Evolutionary conservation across 2,329 filamentous ascomycete species (phyloP), one percentile per base, ranked within the genome.

Genomic region (Pezicula carpinea): DNA sequence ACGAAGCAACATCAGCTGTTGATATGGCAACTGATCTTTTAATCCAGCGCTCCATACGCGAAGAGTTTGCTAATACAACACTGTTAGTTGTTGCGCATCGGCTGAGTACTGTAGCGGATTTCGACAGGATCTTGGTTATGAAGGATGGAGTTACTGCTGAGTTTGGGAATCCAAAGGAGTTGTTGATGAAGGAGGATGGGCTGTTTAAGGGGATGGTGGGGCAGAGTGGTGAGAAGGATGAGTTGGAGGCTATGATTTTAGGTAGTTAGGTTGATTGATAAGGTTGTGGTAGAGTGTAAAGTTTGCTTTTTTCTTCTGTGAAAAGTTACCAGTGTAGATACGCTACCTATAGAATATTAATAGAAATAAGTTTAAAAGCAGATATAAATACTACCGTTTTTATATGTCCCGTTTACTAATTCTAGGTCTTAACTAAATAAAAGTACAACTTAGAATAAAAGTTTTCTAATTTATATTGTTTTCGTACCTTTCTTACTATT

Each of bases 1-100:
- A 89, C 62, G 85, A 89, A 66, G 85, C 85, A 1, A 89, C 85
- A 0, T 83, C 79, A 6, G 83, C 85, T 0, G 84, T 89, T 6
- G 85, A 89, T 64, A 87, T 87, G 80, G 70, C 75, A 36, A 89
- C 85, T 0, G 85, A 89, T 60, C 69, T 74, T 3, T 73, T 86
- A 29, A 89, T 89, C 58, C 85, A 89, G 67, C 77, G 80, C 13
- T 80, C 76, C 44, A 87, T 89, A 57, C 77, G 83, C 26, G 79
- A 83, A 58, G 82, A 87, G 62, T 87, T 87, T 54, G 78, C 74
- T 1, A 77, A 77, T 51, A 77, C 77, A 40, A 87, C 83, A 2
- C 69, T 88, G 23, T 65, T 88, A 17, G 83, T 87, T 26, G 87
- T 88, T 61, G 85, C 85, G 2, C 85, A 89, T 57, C 76, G 85